These are phyloP conservation scores for Helotiales sp. DNA, from an alignment of 2,329 filamentous ascomycete species.

Conservation along the genomic window DNA sequence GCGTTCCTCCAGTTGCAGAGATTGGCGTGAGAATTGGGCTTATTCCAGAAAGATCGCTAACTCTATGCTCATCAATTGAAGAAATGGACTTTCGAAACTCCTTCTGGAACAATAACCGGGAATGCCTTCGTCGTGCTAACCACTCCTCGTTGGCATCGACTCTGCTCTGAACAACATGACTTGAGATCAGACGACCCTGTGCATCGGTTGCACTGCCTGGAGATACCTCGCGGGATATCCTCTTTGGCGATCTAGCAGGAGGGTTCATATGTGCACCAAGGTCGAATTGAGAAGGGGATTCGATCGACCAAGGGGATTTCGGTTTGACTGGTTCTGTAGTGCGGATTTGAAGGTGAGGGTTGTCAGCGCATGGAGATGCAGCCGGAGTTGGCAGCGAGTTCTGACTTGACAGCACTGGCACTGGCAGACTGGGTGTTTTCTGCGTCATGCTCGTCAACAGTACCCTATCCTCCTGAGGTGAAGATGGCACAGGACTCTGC, in stretches of 20 bases:
- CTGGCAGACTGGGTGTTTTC: constrained; percentile 12
- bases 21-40: constrained; percentile 10
- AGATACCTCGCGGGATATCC: constrained; percentile 22
- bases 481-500: constrained; percentile 2
- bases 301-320: constrained; percentile 25
- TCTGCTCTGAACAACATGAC: constrained; percentile 26
- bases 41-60: constrained; percentile 13
- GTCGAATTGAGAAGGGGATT: constrained; percentile 20
- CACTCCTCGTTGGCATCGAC: constrained; percentile 32
- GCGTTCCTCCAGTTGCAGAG: constrained; percentile 5
- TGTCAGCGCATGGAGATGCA: constrained; percentile 6
- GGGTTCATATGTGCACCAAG: constrained; percentile 10
- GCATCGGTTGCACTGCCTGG: constrained; percentile 14
- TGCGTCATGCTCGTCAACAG: constrained; percentile 17
- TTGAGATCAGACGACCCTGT: constrained; percentile 22
- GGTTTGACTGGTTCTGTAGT: constrained; percentile 20
- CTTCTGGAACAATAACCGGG: constrained; percentile 27
- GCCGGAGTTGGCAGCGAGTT: background rate
- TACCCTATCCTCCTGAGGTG: constrained; percentile 14
- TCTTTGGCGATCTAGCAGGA: background rate
- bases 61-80: constrained; percentile 27
- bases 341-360: constrained; percentile 1
- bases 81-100: constrained; percentile 26
- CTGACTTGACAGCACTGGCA: constrained; percentile 5
- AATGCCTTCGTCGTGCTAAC: constrained; percentile 27